These are phyloP conservation scores for Syzygium aromaticum DNA, from an alignment of 345 rosid species.

Conservation along the genomic window DNA sequence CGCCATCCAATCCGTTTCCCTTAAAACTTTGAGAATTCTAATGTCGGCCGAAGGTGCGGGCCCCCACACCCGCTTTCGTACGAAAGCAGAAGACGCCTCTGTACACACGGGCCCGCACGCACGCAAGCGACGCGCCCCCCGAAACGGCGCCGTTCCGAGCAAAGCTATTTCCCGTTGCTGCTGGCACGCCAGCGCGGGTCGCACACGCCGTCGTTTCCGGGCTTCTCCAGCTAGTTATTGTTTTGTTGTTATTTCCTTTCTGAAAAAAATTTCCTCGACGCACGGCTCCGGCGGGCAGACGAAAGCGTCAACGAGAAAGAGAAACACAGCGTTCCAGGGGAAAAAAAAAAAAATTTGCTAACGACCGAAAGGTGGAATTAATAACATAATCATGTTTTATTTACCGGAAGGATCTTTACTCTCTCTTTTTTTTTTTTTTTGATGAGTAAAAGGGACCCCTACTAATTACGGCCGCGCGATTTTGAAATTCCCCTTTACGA, in stretches of 20 bases:
- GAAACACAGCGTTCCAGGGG: background rate
- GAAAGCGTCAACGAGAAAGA: background rate
- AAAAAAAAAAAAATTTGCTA: background rate
- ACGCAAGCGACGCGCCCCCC: background rate
- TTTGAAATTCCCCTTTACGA: background rate
- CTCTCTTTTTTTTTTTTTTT: background rate
- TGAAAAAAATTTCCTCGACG: background rate
- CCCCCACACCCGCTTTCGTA: background rate
- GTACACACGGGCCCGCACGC: background rate
- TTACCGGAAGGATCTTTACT: background rate
- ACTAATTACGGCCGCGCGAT: rapidly evolving
- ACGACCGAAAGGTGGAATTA: background rate
- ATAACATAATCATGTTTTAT: background rate
- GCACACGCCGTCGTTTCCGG: background rate
- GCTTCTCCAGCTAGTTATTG: background rate
- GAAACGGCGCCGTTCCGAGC: background rate
- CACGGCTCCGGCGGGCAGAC: background rate
- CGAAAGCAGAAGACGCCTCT: background rate
- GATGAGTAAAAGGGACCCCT: background rate
- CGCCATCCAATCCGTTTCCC: background rate
- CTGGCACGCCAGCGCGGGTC: background rate
- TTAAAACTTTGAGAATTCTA: background rate
- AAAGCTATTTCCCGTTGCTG: background rate
- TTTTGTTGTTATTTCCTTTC: background rate
- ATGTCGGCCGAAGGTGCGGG: background rate